Conservation (phyloP, 768 basidiomycete genomes). For the Xerocomellus amylosporus region DNA sequence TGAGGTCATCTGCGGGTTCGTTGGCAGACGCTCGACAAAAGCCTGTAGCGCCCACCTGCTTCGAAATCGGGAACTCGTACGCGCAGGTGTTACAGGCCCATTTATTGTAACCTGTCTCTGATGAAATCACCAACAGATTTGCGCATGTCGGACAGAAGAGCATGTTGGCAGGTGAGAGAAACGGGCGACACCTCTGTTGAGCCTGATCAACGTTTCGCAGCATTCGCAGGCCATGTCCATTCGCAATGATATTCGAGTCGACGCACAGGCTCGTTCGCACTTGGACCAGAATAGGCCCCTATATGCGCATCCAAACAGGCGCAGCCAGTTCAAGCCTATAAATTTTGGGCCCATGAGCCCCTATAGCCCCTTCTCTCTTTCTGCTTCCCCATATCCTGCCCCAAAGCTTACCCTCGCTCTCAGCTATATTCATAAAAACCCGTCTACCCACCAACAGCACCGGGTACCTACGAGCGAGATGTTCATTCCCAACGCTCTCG, state of each 20-base stretch:
- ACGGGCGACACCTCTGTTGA: neutral
- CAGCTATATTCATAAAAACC: neutral
- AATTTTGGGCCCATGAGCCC: too few relatives aligned
- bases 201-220: neutral
- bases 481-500: neutral
- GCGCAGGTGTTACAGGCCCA: constrained; percentile 94
- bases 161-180: too few relatives aligned
- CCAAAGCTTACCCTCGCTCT: neutral
- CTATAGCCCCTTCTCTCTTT: neutral
- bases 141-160: constrained; percentile 83
- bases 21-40: neutral
- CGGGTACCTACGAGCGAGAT: constrained; percentile 1
- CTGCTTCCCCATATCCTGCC: neutral
- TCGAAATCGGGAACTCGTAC: constrained; percentile 67
- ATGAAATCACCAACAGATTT: constrained; percentile 78
- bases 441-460: neutral
- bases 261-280: too few relatives aligned
- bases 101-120: constrained; percentile 81
- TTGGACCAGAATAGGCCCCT: too few relatives aligned
- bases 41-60: constrained; percentile 15
- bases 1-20: constrained; percentile 75
- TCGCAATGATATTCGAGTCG: too few relatives aligned
- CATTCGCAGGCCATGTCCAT: too few relatives aligned
- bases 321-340: too few relatives aligned
- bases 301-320: too few relatives aligned